phyloP scores from a whole-genome alignment of 2,329 filamentous ascomycete species.

The Beauveria bassiana region DNA sequence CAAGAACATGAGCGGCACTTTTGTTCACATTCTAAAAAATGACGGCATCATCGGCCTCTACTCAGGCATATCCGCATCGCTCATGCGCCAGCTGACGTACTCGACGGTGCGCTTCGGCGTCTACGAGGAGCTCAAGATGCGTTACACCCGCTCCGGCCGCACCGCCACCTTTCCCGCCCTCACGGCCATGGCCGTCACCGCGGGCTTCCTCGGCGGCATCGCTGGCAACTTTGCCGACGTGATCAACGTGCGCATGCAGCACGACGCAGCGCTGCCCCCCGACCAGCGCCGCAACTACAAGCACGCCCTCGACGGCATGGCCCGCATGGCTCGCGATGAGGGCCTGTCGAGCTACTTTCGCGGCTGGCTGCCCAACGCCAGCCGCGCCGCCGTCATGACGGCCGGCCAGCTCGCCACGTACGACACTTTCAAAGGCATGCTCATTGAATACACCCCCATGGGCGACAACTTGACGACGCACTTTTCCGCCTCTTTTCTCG shows the following conservation, averaged over 20 bases:
- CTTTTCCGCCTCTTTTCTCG: constrained; percentile 68
- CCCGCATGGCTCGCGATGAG: constrained; percentile 82
- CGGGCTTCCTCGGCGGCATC: constrained; percentile 82
- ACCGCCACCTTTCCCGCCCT: constrained; percentile 67
- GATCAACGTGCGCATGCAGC: constrained; percentile 97
- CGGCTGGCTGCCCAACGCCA: constrained; percentile 76
- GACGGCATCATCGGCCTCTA: constrained; percentile 80
- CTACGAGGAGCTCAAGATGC: constrained; percentile 85
- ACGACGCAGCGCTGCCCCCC: constrained; percentile 69
- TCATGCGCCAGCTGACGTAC: constrained; percentile 92
- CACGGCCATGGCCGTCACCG: constrained; percentile 71
- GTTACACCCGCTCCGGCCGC: constrained; percentile 34
- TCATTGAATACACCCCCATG: constrained; percentile 60
- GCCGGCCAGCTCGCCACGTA: constrained; percentile 77
- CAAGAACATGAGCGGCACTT: constrained; percentile 77
- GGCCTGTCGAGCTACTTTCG: constrained; percentile 70
- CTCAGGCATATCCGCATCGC: constrained; percentile 81
- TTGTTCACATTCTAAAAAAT: constrained; percentile 68
- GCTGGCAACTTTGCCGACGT: constrained; percentile 94
- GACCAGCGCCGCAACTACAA: constrained; percentile 78
- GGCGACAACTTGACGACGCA: constrained; percentile 68
- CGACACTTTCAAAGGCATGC: constrained; percentile 67
- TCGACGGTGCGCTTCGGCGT: constrained; percentile 93
- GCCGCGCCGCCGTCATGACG: constrained; percentile 81
- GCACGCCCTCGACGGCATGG: constrained; percentile 77